Evolutionary conservation across 176 grass and related monocot genomes (phyloP).

Genomic region (Oryza meridionalis): DNA sequence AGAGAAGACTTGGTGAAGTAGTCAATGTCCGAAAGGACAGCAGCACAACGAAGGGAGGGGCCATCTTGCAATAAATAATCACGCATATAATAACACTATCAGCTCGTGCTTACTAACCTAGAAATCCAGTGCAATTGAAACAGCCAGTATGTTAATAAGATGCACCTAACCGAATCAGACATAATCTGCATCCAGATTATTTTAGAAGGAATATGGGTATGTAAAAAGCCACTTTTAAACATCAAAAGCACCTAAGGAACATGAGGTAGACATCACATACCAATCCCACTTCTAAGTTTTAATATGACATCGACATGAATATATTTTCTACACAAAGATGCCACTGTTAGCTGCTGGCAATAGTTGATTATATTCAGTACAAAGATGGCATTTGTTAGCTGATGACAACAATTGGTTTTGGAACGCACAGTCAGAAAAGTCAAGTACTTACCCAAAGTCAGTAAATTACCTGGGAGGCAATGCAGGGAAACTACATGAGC

Average conservation of each 20-base stretch:
- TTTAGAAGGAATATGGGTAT: no score
- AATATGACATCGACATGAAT: background rate
- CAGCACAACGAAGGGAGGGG: background rate
- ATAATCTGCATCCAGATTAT: no score
- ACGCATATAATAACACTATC: background rate
- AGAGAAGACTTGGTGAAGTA: no score
- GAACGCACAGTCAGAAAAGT: background rate
- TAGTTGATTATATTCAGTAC: no score
- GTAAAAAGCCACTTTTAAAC: no score
- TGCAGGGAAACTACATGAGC: background rate
- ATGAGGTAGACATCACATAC: no score
- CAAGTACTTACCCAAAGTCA: no score
- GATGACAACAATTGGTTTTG: background rate
- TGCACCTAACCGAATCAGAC: background rate
- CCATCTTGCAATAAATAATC: background rate
- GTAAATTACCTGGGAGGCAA: background rate
- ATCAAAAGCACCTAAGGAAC: no score
- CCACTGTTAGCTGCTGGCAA: background rate
- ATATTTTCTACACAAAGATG: background rate
- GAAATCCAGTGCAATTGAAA: background rate
- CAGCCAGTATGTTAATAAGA: background rate
- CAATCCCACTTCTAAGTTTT: no score
- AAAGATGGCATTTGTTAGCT: no score
- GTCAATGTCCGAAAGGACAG: background rate
- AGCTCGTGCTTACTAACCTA: background rate